Base-by-base conservation (phyloP, 169 alveolate species). In the Cryptosporidium parvum region DNA sequence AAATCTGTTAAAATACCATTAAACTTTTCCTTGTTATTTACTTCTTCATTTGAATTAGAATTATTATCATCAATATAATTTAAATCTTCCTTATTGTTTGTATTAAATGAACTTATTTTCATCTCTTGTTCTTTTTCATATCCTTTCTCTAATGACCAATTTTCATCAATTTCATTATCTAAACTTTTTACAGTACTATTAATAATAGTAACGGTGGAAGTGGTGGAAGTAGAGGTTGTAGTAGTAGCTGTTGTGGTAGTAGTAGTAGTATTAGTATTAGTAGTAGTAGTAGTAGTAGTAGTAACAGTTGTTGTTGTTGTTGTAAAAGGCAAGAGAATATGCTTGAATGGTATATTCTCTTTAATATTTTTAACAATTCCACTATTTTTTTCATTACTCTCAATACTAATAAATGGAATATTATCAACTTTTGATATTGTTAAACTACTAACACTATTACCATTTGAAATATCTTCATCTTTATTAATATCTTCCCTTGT, bases 281-380 rank as follows among this genome's bases (percentile, higher is more conserved):
- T 52, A 4, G 29, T 45, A 56, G 14, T 56, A 56, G 70, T 31
- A 31, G 26, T 52, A 4, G 29, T 45, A 48, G 1, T 21, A 70
- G n/a, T 23, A 48, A 16, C 26, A 14, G 39, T 42, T 12, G 52
- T 37, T 0, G 37, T 69, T 39, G 80, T 69, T 18, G 39, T 33
- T 35, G 48, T 26, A 45, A 18, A 16, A 37, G 29, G 45, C 10
- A 70, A 6, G n/a, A 70, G 10, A 37, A 48, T 70, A 44, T 45
- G 45, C 39, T 70, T 42, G 14, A 45, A 52, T 51, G 45, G n/a
- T 10, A 45, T 70, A 44, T 35, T 70, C 29, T 70, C 31, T 12
- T 56, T 56, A 56, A 56, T 56, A 56, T 56, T 56, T 21, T 56
- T 56, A 16, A 56, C 67, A 56, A 56, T 56, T 26, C 67, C 37